Percentiles rank a stretch among this genome's conserved stretches.
Evolutionary conservation across 148 eudicot species (phyloP).

Genomic region (Chenopodium berlandieri): DNA sequence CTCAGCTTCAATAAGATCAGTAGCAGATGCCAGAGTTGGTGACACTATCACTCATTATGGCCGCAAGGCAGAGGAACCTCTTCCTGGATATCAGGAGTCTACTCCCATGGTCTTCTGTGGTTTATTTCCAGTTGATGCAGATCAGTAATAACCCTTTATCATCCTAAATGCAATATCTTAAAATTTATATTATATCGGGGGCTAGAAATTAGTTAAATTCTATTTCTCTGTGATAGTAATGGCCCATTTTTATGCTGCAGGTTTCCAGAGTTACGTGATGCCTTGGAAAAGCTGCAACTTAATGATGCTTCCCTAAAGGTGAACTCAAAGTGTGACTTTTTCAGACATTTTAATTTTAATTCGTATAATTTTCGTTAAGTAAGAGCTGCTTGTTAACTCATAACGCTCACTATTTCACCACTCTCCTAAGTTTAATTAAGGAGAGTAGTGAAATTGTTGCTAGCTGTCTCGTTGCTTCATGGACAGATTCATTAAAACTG

Average conservation of each 20-base stretch:
- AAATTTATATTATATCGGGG: not conserved
- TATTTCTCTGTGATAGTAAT: slow-evolving; percentile 1
- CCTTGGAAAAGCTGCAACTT: slow-evolving; percentile 93
- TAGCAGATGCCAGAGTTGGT: slow-evolving; percentile 99
- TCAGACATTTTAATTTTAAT: not conserved
- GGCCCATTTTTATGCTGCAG: slow-evolving; percentile 39
- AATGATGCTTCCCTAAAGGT: slow-evolving; percentile 98
- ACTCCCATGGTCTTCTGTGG: slow-evolving; percentile 99
- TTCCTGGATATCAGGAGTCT: slow-evolving; percentile 92
- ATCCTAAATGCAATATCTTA: not conserved
- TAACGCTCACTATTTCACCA: no score
- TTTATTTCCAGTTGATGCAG: slow-evolving; percentile 93
- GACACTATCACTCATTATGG: slow-evolving; percentile 82
- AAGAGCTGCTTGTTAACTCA: not conserved
- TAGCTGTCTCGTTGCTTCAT: no score
- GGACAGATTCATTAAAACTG: no score
- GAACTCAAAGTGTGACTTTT: not conserved
- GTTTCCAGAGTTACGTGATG: slow-evolving; percentile 92
- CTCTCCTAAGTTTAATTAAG: no score
- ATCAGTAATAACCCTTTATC: slow-evolving; percentile 54
- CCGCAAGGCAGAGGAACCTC: slow-evolving; percentile 65
- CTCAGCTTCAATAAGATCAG: slow-evolving; percentile 94
- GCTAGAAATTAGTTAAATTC: not conserved
- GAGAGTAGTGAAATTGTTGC: no score
- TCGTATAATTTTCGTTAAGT: not conserved